Base-by-base conservation (phyloP, 192 early-diverging fungal genomes). In the Physocladia obscura region DNA sequence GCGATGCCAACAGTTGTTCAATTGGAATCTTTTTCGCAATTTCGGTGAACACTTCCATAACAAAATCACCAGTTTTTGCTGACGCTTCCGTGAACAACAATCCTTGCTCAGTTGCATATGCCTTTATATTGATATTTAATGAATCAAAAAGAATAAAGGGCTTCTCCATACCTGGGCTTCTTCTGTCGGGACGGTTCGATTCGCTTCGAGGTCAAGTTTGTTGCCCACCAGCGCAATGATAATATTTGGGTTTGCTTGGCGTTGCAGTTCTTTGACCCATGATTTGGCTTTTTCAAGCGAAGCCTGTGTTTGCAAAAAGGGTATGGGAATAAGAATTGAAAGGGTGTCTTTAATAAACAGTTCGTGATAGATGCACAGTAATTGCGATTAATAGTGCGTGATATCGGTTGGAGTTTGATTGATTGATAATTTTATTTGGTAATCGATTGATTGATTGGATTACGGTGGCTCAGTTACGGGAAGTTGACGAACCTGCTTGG, bases 181-280 rank as follows among this genome's bases (percentile, higher is more conserved):
- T 48, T 91, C 92, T 2, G 85, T 81, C 6, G 83, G 71, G 2
- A 95, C 85, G 44, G 85, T 84, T 48, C 93, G 84, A 22, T 81
- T 80, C 31, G 82, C 83, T 4, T 75, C 87, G 62, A 98, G 74
- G 78, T 98, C 96, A 38, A 95, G 80, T 80, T 98, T 98, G 84
- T 98, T 98, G 35, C 95, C 96, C 19, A 94, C 93, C 38, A 98
- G 84, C 6, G 92, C 90, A 87, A 98, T 97, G 57, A 97, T 93
- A 76, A 97, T 93, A 81, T 93, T 91, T 27, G 95, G 91, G 75
- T 91, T 92, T 13, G 94, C 94, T 77, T 97, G 94, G 57, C 93
- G 89, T 81, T 96, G 91, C n/a, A 98, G 85, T 75, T 96, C 94
- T 74, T 92, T 93, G 11, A 97, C 91, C 95, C 95, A 98, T 22